These are phyloP conservation scores for Isochrysis galbana DNA, from an alignment of 78 protist species.

Conservation along the genomic window DNA sequence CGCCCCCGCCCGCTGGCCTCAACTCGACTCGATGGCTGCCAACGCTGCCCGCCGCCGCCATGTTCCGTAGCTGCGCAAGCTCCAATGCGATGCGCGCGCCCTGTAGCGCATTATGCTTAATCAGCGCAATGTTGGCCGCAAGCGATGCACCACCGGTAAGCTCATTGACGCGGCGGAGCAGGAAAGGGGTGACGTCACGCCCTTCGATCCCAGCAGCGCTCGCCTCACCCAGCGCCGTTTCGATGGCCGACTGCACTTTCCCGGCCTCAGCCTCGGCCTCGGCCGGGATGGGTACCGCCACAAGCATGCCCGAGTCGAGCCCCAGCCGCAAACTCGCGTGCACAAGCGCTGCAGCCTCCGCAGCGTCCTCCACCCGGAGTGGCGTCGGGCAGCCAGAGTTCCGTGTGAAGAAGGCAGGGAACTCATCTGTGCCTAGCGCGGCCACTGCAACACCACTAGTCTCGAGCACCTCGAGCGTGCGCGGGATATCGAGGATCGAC, in stretches of 20 bases:
- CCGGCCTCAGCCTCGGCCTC: conserved; percentile 43
- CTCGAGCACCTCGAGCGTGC: conserved; percentile 34
- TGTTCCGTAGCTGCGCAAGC: background rate
- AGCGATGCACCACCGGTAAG: conserved; percentile 77
- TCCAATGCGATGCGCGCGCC: conserved; percentile 80
- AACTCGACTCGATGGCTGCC: background rate
- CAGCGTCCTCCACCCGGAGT: no score
- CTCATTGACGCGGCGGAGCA: conserved; percentile 55
- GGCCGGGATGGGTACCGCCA: conserved; percentile 76
- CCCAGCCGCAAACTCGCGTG: background rate
- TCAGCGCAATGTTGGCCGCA: conserved; percentile 75
- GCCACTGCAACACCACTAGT: conserved; percentile 83
- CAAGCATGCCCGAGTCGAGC: background rate
- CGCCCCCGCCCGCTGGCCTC: background rate
- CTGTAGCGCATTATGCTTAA: conserved; percentile 82
- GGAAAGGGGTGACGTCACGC: conserved; percentile 86
- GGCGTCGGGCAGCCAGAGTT: conserved; percentile 43
- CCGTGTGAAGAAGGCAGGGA: conserved; percentile 87
- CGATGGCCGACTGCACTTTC: conserved; percentile 56
- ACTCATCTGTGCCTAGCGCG: conserved; percentile 43
- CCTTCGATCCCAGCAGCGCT: conserved; percentile 59
- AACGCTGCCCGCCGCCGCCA: background rate
- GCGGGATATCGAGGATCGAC: conserved; percentile 93
- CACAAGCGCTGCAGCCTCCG: background rate
- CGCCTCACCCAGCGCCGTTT: conserved; percentile 60